Evolutionary conservation across 805 yeast species (phyloP), one percentile per base, ranked within the genome.

Genomic region (Metschnikowia colocasiae): DNA sequence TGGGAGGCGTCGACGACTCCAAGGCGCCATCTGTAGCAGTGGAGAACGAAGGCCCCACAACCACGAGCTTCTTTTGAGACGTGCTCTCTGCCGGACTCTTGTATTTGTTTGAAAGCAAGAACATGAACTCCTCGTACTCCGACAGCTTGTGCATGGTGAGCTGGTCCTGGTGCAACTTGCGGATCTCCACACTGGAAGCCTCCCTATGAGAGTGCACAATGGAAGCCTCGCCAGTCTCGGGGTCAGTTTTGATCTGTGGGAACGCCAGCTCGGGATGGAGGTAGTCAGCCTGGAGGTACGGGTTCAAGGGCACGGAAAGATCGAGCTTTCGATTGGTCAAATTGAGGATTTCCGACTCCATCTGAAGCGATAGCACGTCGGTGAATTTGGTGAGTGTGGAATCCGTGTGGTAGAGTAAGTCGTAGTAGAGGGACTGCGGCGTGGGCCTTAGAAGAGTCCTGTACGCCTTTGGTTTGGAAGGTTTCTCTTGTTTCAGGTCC

Each of bases 71-170:
- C 49, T 67, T 67, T 38, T 68, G 74, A 39, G 62, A 62, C 1
- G 55, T 50, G 40, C 64, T 51, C 25, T 73, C 75, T 40, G 69
- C 74, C 20, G 68, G 61, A 40, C 62, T 63, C 48, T 65, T 71
- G 50, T 69, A 63, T 49, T 67, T 71, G 49, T 65, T 66, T 3
- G 75, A 69, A 32, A 73, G 61, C 40, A 73, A 59, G 46, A 71
- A 63, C 98, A 92, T 92, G 61, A 90, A 73, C 60, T 88, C 95
- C 64, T 94, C 98, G 68, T 87, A 89, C 54, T 89, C 95, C 2
- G 73, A 65, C 1, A 91, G 81, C 56, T 86, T 86, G 61, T 89
- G 96, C 32, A 74, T 45, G 3, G 70, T 63, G 53, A 71, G 52
- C 50, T 68, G 74, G 43, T 73, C 76, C 53, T 66, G 73, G 51